phyloP scores from a whole-genome alignment of 805 yeast species.

The Kazachstania viticola region DNA sequence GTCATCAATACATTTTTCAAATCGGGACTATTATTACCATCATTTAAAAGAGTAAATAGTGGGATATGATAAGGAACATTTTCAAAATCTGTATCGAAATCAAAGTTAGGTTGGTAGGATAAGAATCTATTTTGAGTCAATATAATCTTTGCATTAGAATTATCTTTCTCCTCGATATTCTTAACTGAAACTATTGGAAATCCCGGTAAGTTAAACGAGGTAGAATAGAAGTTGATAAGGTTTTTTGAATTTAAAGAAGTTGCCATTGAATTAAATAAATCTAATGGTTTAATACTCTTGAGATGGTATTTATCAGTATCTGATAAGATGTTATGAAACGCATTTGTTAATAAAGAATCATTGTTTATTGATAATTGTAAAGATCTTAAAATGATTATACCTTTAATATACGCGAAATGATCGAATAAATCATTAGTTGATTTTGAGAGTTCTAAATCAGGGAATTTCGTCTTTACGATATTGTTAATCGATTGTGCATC shows the following conservation, averaged over 20 bases:
- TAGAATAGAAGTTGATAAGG: conserved; percentile 24
- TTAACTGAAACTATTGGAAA: conserved; percentile 39
- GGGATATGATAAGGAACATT: conserved; percentile 57
- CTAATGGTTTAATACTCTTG: conserved; percentile 20
- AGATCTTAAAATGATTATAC: conserved; percentile 22
- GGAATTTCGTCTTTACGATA: not conserved
- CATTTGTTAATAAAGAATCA: conserved; percentile 8
- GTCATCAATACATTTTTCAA: conserved; percentile 17
- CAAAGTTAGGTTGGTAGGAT: conserved; percentile 5
- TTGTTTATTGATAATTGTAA: conserved; percentile 17
- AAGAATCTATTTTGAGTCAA: conserved; percentile 32
- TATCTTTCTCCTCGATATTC: conserved; percentile 9
- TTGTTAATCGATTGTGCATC: conserved; percentile 10
- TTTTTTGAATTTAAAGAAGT: conserved; percentile 16
- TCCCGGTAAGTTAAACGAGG: conserved; percentile 55
- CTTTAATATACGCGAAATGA: conserved; percentile 24
- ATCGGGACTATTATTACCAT: conserved; percentile 12
- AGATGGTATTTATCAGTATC: conserved; percentile 9
- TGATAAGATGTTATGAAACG: conserved; percentile 7
- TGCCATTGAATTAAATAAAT: conserved; percentile 19
- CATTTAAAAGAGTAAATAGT: conserved; percentile 23
- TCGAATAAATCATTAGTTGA: conserved; percentile 22
- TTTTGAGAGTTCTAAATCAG: not conserved
- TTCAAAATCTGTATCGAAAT: conserved; percentile 30
- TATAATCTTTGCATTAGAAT: conserved; percentile 18